phyloP scores from a whole-genome alignment of 176 grass and related monocot species.

The Carex pumila region DNA sequence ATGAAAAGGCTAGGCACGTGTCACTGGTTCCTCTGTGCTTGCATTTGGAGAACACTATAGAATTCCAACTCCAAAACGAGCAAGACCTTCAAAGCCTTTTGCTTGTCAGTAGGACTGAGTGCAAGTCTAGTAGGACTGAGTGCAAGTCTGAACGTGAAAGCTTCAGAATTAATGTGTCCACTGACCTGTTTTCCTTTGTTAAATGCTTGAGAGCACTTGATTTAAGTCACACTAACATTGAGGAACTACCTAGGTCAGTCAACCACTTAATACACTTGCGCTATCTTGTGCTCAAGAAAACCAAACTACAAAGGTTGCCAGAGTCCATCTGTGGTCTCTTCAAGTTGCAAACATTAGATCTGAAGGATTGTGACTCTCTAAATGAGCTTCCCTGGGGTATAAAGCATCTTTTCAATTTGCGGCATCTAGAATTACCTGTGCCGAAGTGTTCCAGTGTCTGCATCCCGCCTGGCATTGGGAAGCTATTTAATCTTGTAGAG shows the following conservation, averaged over 20 bases:
- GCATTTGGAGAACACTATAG: too few species aligned
- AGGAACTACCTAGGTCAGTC: background rate
- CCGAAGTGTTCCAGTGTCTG: background rate
- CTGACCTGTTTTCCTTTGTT: too few species aligned
- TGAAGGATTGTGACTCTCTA: conserved; percentile 24
- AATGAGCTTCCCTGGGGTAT: conserved; percentile 24
- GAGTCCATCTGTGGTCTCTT: conserved; percentile 16
- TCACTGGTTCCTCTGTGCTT: too few species aligned
- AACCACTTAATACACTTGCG: background rate
- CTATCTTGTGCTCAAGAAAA: background rate
- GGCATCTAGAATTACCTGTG: conserved; percentile 28
- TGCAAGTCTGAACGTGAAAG: too few species aligned
- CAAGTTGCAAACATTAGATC: conserved; percentile 37
- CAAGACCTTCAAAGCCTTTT: too few species aligned
- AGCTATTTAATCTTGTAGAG: conserved; percentile 28
- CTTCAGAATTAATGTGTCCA: too few species aligned
- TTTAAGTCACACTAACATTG: background rate
- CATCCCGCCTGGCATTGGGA: conserved; percentile 28
- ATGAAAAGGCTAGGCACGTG: background rate
- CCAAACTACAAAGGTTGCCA: background rate
- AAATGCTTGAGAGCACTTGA: background rate
- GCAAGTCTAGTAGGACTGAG: too few species aligned
- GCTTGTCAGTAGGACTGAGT: too few species aligned
- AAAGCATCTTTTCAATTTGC: conserved; percentile 27
- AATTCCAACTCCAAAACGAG: too few species aligned